phyloP scores from a whole-genome alignment of 352 stramenopile genomes.

The Pythium apleroticum region DNA sequence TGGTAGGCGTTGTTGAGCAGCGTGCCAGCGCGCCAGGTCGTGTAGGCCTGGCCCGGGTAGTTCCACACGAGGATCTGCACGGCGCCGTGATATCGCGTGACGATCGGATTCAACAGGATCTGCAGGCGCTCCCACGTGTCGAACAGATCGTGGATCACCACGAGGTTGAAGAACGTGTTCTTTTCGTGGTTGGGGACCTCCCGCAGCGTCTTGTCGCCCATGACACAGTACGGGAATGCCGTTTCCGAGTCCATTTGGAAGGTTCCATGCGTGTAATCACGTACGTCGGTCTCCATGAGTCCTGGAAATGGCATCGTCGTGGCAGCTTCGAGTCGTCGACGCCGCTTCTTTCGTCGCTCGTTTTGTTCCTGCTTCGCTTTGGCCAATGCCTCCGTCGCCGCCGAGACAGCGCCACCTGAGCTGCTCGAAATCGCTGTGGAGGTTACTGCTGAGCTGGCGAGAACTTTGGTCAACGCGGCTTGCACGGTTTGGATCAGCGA shows the following conservation, averaged over 20 bases:
- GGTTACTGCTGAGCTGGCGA: background rate
- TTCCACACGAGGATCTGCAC: conserved; percentile 94
- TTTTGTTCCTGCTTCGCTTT: conserved; percentile 47
- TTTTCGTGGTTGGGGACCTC: conserved; percentile 13
- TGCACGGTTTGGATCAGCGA: conserved; percentile 76
- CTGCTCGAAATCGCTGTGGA: background rate
- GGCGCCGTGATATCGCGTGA: conserved; percentile 83
- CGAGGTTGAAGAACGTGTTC: conserved; percentile 91
- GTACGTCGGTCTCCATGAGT: conserved; percentile 45
- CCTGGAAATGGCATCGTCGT: conserved; percentile 44
- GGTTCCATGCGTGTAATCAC: conserved; percentile 50
- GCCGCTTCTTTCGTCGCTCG: conserved; percentile 33
- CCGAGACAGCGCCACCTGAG: conserved; percentile 22
- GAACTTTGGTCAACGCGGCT: conserved; percentile 56
- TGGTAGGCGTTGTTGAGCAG: conserved; percentile 94
- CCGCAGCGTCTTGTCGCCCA: conserved; percentile 44
- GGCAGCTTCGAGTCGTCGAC: conserved; percentile 44
- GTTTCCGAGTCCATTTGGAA: conserved; percentile 95
- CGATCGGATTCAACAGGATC: conserved; percentile 91
- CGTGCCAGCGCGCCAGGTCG: conserved; percentile 85
- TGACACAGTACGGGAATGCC: conserved; percentile 88
- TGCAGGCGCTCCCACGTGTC: conserved; percentile 94
- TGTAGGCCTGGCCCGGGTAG: conserved; percentile 95
- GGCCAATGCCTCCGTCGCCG: conserved; percentile 40
- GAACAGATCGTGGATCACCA: conserved; percentile 95